phyloP scores from a whole-genome alignment of 805 yeast genomes.

The Tetrapisispora namnaoensis region DNA sequence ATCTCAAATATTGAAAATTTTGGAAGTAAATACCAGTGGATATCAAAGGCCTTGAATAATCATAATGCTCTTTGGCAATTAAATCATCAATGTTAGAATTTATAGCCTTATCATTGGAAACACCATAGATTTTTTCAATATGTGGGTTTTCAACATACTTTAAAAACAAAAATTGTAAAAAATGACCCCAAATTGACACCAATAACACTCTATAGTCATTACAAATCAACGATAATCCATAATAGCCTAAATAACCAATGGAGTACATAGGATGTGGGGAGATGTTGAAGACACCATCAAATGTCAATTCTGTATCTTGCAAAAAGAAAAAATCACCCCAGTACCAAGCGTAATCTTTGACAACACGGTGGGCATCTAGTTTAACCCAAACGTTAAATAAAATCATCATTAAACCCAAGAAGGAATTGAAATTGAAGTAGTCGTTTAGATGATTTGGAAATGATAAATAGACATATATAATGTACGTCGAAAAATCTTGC shows the following conservation, averaged over 20 bases:
- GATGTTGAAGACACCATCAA: constrained; percentile 83
- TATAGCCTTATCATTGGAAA: constrained; percentile 26
- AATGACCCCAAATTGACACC: constrained; percentile 67
- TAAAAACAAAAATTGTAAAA: constrained; percentile 64
- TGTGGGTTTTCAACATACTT: constrained; percentile 77
- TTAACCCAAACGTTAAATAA: constrained; percentile 77
- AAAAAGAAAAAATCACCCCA: constrained; percentile 91
- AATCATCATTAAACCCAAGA: constrained; percentile 51
- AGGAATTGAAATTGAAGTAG: constrained; percentile 41
- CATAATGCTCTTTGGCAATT: constrained; percentile 32
- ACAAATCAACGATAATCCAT: constrained; percentile 71
- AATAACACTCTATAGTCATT: constrained; percentile 61
- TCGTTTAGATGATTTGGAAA: constrained; percentile 35
- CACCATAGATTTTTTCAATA: constrained; percentile 67
- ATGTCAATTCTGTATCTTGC: constrained; percentile 58
- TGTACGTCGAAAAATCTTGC: constrained; percentile 74
- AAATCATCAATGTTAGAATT: constrained; percentile 28
- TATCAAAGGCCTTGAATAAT: constrained; percentile 46
- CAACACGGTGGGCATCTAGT: constrained; percentile 77
- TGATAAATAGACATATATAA: constrained; percentile 46
- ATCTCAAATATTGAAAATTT: constrained; percentile 54
- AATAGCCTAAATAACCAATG: constrained; percentile 79
- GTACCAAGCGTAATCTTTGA: constrained; percentile 87
- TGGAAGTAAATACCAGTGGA: constrained; percentile 36
- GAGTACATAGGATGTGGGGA: constrained; percentile 93